Conservation (phyloP, 2,329 filamentous ascomycete genomes). For the Paecilomyces niveus region DNA sequence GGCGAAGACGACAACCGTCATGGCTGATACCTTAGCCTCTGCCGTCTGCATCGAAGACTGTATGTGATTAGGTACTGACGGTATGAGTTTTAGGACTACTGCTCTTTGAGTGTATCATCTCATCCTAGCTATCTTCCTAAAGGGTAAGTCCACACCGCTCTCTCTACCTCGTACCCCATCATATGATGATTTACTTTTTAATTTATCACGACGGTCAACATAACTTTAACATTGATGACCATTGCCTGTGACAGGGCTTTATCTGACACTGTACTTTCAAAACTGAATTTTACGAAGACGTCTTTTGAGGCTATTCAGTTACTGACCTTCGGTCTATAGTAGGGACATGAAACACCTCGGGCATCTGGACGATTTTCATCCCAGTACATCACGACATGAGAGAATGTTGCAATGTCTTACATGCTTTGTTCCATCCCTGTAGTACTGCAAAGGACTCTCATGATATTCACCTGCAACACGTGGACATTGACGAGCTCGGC, state of each 20-base stretch:
- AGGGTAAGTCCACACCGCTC: slow-evolving; percentile 8
- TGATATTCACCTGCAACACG: too few species aligned
- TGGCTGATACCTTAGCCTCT: slow-evolving; percentile 36
- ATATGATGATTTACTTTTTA: slow-evolving; percentile 59
- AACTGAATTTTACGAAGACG: background rate
- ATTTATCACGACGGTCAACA: slow-evolving; percentile 84
- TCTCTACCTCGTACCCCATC: slow-evolving; percentile 17
- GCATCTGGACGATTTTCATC: background rate
- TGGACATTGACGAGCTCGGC: too few species aligned
- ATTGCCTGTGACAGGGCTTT: slow-evolving; percentile 66
- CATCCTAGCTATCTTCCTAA: slow-evolving; percentile 1
- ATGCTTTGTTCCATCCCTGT: too few species aligned
- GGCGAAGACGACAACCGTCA: slow-evolving; percentile 48
- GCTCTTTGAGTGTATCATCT: background rate
- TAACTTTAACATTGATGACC: slow-evolving; percentile 72
- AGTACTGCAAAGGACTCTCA: too few species aligned
- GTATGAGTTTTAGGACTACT: background rate
- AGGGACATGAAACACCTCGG: background rate
- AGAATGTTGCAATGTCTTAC: too few species aligned
- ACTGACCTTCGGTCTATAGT: background rate
- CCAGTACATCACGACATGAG: background rate
- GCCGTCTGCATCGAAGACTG: slow-evolving; percentile 4
- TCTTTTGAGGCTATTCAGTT: background rate
- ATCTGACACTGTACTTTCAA: slow-evolving; percentile 21
- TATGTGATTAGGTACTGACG: slow-evolving; percentile 3